Evolutionary conservation across 352 stramenopile species (phyloP).

Genomic region (Aphanomyces euteiches): DNA sequence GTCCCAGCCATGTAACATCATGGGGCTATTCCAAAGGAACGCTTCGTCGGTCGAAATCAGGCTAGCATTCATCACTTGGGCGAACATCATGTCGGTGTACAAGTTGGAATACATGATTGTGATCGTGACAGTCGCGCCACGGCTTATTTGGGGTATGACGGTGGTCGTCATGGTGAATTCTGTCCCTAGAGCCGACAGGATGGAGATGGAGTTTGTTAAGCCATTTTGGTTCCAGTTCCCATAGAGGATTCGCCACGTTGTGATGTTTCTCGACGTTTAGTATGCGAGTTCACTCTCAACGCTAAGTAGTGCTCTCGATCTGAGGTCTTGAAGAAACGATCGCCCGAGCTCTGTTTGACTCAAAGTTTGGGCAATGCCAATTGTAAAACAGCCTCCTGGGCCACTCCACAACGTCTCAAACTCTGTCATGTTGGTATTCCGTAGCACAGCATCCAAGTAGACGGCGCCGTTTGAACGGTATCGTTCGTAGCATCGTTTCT

Average conservation of each 20-base stretch:
- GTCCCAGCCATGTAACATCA: no score
- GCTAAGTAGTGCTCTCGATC: no score
- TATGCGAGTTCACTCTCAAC: background rate
- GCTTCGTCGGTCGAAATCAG: background rate
- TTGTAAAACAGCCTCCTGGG: background rate
- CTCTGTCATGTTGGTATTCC: constrained; percentile 7
- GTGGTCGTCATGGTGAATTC: background rate
- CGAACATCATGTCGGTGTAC: background rate
- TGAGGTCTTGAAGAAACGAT: background rate
- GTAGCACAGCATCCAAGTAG: constrained; percentile 20
- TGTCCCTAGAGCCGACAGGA: background rate
- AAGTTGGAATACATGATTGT: background rate
- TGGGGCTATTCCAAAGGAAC: background rate
- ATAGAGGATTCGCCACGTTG: background rate
- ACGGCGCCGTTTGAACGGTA: background rate
- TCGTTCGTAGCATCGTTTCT: background rate
- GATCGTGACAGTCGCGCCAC: background rate
- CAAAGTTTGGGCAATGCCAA: background rate
- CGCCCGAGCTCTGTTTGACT: background rate
- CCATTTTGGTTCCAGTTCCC: background rate
- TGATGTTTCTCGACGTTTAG: background rate
- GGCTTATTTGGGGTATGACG: background rate
- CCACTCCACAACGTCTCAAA: constrained; percentile 1
- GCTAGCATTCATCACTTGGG: background rate
- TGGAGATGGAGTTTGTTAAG: background rate